Percentiles rank a stretch among this genome's conserved stretches.
phyloP scores from a whole-genome alignment of 1,284 basidiomycete genomes.

The Tilletia indica region DNA sequence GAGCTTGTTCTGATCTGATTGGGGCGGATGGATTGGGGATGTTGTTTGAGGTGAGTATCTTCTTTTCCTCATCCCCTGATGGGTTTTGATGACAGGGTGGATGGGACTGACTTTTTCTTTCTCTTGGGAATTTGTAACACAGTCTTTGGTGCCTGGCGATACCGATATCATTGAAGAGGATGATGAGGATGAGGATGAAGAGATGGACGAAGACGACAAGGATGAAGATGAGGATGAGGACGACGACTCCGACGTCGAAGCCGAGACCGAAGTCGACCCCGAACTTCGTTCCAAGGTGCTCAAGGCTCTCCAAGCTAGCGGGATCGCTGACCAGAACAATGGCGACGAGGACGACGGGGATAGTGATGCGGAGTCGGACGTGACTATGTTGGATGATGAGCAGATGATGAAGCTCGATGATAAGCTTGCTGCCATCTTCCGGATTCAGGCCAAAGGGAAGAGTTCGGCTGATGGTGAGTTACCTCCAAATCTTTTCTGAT shows the following conservation, averaged over 20 bases:
- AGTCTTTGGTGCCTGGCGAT: constrained; percentile 30
- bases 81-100: not conserved
- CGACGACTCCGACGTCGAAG: constrained; percentile 30
- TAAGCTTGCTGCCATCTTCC: constrained; percentile 86
- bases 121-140: not conserved
- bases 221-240: constrained; percentile 52
- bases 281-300: constrained; percentile 70
- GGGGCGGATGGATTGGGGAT: constrained; percentile 76
- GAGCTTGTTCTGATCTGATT: constrained; percentile 69
- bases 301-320: constrained; percentile 73
- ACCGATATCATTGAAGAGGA: constrained; percentile 60
- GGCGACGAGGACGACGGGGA: constrained; percentile 57
- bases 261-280: constrained; percentile 63
- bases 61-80: constrained; percentile 16
- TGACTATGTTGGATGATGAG: constrained; percentile 65
- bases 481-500: too few relatives aligned
- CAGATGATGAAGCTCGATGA: constrained; percentile 97
- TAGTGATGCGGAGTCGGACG: constrained; percentile 36
- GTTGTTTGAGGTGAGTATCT: constrained; percentile 70
- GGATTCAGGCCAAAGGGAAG: constrained; percentile 64
- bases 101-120: not conserved
- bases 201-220: constrained; percentile 36
- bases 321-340: constrained; percentile 63
- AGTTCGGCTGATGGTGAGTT: constrained; percentile 67
- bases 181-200: constrained; percentile 59